Base-by-base conservation (phyloP, 225 moss, liverwort and hornwort genomes). In the Neckera pumila region DNA sequence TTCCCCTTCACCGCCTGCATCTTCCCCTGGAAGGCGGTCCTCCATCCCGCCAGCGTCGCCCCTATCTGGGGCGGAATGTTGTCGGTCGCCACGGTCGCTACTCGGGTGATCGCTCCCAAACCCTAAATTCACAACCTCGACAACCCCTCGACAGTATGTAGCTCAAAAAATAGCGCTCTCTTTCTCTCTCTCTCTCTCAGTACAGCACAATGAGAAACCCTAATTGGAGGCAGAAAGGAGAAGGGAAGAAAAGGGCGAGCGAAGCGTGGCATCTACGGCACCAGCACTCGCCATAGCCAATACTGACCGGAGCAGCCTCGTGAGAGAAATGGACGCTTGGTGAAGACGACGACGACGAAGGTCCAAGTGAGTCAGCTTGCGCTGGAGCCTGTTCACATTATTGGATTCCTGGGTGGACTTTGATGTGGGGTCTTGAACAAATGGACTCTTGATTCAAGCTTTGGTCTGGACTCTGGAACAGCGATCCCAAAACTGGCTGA, bases 1-100 rank as follows among this genome's bases (percentile, higher is more conserved):
- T 94, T 92, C 77, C 92, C 94, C 87, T 92, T 92, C 77, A 92
- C 87, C 90, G 86, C 94, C 90, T 92, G 92, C 94, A 94, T 89
- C 91, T 92, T 94, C 83, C 91, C 94, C 85, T 94, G 94, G 25
- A 94, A 80, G 78, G 91, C 91, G 86, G 71, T 90, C 89, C 87
- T 91, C 94, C 94, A 94, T 94, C 92, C 94, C 56, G 90, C 87
- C 56, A 94, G 70, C 76, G 94, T 92, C 81, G 92, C 94, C 94
- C 94, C 94, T 6, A 94, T 87, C 94, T 94, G 92, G 90, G 94
- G 94, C 91, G 90, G 92, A 79, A 92, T 83, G 81, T 83, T 86
- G 80, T 94, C 94, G 90, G 92, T 92, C 92, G 92, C 92, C 92
- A 91, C 94, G 78, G 75, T 92, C 89, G 92, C 91, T 89, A 12